These are phyloP conservation scores for Colletotrichum tabaci DNA, from an alignment of 2,329 filamentous ascomycete genomes.

Conservation along the genomic window DNA sequence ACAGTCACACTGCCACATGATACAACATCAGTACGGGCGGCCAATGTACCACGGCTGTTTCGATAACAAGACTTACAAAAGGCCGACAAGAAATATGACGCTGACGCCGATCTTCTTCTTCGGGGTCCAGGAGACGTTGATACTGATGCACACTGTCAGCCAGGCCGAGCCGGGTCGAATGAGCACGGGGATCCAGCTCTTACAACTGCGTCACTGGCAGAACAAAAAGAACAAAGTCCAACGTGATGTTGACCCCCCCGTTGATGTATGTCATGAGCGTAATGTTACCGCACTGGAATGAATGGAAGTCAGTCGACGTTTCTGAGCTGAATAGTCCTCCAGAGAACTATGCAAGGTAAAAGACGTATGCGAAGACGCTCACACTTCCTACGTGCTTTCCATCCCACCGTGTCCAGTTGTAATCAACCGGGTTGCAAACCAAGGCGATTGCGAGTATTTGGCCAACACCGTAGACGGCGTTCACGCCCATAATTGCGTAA, in stretches of 20 bases:
- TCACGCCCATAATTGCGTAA: not conserved
- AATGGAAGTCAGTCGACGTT: not conserved
- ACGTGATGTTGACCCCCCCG: slow-evolving; percentile 15
- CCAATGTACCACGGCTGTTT: rapidly evolving
- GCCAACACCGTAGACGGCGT: not conserved
- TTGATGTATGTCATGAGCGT: slow-evolving; percentile 24
- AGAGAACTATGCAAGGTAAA: not conserved
- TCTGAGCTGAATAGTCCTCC: not conserved
- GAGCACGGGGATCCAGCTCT: not conserved
- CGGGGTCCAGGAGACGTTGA: slow-evolving; percentile 23
- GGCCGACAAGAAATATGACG: slow-evolving; percentile 27
- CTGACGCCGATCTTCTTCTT: slow-evolving; percentile 29
- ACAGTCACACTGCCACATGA: slow-evolving; percentile 14
- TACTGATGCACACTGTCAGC: not conserved
- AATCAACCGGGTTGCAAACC: slow-evolving; percentile 10
- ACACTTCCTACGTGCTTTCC: slow-evolving; percentile 17
- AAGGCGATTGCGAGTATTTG: slow-evolving; percentile 20
- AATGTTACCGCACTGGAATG: not conserved
- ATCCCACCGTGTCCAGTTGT: slow-evolving; percentile 33
- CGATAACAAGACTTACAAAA: slow-evolving; percentile 3
- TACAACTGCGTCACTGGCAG: slow-evolving; percentile 36
- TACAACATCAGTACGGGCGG: not conserved
- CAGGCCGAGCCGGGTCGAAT: not conserved
- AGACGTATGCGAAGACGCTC: not conserved
- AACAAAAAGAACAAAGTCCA: slow-evolving; percentile 23